Percentiles rank a stretch among this genome's conserved stretches.
phyloP scores from a whole-genome alignment of 2,329 filamentous ascomycete species.

The Fusarium pseudograminearum region DNA sequence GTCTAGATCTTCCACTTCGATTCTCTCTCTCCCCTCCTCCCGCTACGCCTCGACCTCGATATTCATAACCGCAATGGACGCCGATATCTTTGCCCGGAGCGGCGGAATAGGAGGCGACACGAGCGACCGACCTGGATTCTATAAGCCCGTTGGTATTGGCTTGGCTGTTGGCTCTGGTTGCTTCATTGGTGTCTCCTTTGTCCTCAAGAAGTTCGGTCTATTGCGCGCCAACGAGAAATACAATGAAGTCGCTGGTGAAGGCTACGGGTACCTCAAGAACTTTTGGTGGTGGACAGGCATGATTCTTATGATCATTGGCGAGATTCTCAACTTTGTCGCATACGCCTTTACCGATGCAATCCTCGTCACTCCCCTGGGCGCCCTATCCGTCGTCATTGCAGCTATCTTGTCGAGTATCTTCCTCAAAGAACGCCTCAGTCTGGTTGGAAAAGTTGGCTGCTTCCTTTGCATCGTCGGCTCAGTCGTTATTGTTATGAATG shows the following conservation, averaged over 20 bases:
- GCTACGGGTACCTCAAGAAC: conserved; percentile 97
- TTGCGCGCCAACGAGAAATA: conserved; percentile 96
- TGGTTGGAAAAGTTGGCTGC: conserved; percentile 95
- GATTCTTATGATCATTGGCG: conserved; percentile 95
- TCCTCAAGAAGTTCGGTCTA: conserved; percentile 92
- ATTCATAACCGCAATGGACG: conserved; percentile 39
- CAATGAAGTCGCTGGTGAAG: conserved; percentile 93
- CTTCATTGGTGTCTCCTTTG: conserved; percentile 95
- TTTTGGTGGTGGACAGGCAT: conserved; percentile 95
- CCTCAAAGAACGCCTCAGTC: conserved; percentile 92
- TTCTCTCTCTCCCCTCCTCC: conserved; percentile 10
- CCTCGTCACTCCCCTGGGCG: conserved; percentile 90
- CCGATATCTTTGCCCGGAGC: conserved; percentile 42
- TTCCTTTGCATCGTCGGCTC: conserved; percentile 95
- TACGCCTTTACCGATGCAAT: conserved; percentile 98
- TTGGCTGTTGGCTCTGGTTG: conserved; percentile 88
- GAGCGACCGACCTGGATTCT: conserved; percentile 63
- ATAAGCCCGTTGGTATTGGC: conserved; percentile 88
- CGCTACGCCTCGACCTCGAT: conserved; percentile 1
- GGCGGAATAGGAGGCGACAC: conserved; percentile 32
- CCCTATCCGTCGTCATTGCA: conserved; percentile 90
- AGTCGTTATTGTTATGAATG: conserved; percentile 94
- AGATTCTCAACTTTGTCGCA: conserved; percentile 96
- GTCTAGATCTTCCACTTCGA: conserved; percentile 27
- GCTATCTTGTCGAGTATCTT: conserved; percentile 94